These are phyloP conservation scores for Eimeria sp. DNA, from an alignment of 169 alveolate species.

Conservation along the genomic window DNA sequence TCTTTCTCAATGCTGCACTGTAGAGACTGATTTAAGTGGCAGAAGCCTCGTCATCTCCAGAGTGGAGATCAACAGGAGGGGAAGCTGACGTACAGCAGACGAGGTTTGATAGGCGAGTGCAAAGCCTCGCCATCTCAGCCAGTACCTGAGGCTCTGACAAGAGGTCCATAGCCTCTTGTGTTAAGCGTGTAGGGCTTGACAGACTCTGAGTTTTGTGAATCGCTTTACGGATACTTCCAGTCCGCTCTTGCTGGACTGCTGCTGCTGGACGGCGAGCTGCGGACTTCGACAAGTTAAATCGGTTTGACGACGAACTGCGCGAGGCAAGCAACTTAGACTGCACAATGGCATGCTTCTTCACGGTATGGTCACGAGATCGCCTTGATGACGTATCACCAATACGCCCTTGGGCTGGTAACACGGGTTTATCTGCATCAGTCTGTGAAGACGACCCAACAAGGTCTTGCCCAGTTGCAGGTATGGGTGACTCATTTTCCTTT, in stretches of 20 bases:
- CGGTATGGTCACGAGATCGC: not conserved
- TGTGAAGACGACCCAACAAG: slow-evolving; percentile 6
- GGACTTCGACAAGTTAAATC: not conserved
- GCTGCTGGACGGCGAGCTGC: not conserved
- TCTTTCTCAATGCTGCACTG: not conserved
- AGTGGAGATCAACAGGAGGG: not conserved
- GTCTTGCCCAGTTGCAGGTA: not conserved
- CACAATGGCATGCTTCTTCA: slow-evolving; percentile 4
- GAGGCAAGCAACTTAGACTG: slow-evolving; percentile 13
- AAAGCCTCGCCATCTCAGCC: slow-evolving; percentile 61
- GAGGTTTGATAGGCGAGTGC: slow-evolving; percentile 58
- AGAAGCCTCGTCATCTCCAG: slow-evolving; percentile 10
- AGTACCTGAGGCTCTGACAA: slow-evolving; percentile 52
- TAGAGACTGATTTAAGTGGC: not conserved
- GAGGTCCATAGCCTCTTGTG: slow-evolving; percentile 44
- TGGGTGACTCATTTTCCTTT: not conserved
- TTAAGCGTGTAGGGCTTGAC: not conserved
- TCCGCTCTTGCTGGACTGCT: not conserved
- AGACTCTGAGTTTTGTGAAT: not conserved
- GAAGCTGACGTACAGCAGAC: slow-evolving; percentile 20
- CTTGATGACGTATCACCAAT: not conserved
- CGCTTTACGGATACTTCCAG: not conserved
- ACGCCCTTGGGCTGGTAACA: not conserved
- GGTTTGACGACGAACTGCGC: slow-evolving; percentile 37
- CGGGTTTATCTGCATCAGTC: slow-evolving; percentile 3